A percentile compares a stretch with the other conserved stretches of the same genome.
phyloP scores from a whole-genome alignment of 2,329 filamentous ascomycete species.

The Camptophora hylomeconis region DNA sequence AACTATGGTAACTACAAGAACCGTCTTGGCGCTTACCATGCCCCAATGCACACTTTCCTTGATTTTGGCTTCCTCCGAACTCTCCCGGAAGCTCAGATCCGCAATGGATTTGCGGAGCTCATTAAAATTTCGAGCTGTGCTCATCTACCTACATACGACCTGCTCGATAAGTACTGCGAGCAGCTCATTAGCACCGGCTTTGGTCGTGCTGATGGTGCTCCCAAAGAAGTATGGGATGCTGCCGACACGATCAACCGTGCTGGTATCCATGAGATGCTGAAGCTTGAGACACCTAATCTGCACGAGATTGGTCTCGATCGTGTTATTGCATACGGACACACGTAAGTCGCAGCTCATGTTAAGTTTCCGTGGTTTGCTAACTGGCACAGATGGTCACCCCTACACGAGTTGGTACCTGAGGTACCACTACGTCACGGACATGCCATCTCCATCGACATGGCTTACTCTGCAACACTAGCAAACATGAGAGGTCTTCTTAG shows the following conservation, averaged over 20 bases:
- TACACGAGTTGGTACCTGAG: constrained; percentile 57
- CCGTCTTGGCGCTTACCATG: constrained; percentile 59
- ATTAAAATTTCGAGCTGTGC: constrained; percentile 66
- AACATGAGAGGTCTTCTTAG: constrained; percentile 48
- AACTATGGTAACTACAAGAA: constrained; percentile 70
- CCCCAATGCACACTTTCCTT: constrained; percentile 58
- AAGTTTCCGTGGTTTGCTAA: constrained; percentile 4
- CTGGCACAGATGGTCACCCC: constrained; percentile 48
- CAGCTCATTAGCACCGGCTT: constrained; percentile 52
- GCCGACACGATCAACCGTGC: constrained; percentile 57
- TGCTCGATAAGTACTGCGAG: constrained; percentile 58
- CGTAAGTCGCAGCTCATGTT: constrained; percentile 29
- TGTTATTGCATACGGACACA: constrained; percentile 63
- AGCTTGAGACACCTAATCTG: constrained; percentile 59
- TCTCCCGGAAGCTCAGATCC: constrained; percentile 52
- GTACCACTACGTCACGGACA: constrained; percentile 59
- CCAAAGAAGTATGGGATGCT: constrained; percentile 43
- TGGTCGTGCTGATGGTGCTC: constrained; percentile 45
- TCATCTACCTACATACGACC: constrained; percentile 51
- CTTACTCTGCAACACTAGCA: constrained; percentile 57
- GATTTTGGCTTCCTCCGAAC: constrained; percentile 62
- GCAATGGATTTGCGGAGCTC: constrained; percentile 61
- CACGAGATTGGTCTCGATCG: constrained; percentile 61
- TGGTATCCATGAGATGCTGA: constrained; percentile 60
- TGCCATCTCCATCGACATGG: constrained; percentile 65